A percentile compares a stretch with the other conserved stretches of the same genome.
Evolutionary conservation across 495 filamentous ascomycete genomes (phyloP).

Genomic region (Amorphotheca resinae): DNA sequence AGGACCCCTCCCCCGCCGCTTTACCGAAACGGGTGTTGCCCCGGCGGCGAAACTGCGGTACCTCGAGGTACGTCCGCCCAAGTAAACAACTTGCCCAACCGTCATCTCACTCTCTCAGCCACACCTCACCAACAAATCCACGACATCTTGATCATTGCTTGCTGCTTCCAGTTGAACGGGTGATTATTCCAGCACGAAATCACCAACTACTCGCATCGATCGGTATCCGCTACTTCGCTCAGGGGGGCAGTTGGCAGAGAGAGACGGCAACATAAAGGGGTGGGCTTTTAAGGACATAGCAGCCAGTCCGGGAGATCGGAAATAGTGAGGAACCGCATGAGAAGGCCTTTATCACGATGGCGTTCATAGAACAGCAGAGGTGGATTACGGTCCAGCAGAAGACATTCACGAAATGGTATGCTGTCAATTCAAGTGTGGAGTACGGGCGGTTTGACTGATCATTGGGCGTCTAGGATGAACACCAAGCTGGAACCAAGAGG

Average conservation of each 20-base stretch:
- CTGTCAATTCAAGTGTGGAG: neutral
- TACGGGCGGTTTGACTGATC: neutral
- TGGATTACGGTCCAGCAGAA: constrained; percentile 98
- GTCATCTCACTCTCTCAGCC: neutral
- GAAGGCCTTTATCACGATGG: constrained; percentile 33
- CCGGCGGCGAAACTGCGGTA: neutral
- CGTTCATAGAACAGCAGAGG: constrained; percentile 56
- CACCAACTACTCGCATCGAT: neutral
- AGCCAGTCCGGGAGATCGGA: neutral
- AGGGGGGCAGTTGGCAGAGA: neutral
- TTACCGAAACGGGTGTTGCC: neutral
- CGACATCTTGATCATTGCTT: neutral
- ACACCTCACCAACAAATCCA: neutral
- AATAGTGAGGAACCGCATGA: constrained; percentile 15
- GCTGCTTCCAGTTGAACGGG: neutral
- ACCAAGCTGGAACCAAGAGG: constrained; percentile 73
- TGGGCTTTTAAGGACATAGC: neutral
- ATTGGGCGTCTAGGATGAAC: constrained; percentile 59
- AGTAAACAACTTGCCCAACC: neutral
- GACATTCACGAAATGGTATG: constrained; percentile 97
- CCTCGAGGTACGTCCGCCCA: neutral
- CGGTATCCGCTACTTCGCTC: neutral
- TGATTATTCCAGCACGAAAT: neutral
- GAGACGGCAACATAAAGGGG: neutral
- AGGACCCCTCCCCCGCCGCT: too few species aligned